phyloP scores from a whole-genome alignment of 208 protist genomes.

The Acanthamoeba triangularis region DNA sequence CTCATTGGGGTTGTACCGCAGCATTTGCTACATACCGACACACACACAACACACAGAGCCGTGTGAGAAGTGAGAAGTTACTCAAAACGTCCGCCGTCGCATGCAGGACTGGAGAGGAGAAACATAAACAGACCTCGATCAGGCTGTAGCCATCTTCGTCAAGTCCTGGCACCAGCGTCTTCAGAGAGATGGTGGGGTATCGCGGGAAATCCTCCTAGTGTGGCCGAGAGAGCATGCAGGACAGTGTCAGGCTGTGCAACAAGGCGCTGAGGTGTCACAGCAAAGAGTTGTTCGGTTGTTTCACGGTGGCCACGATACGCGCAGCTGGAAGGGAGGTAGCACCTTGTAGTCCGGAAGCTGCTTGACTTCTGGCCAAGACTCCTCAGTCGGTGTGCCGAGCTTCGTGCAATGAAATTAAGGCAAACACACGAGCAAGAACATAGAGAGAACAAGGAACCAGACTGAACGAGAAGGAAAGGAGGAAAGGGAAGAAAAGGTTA shows the following conservation, averaged over 20 bases:
- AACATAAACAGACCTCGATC: not conserved
- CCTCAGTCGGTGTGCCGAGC: slow-evolving; percentile 74
- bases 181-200: slow-evolving; percentile 32
- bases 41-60: not conserved
- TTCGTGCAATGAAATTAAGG: slow-evolving; percentile 66
- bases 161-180: slow-evolving; percentile 59
- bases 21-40: slow-evolving; percentile 12
- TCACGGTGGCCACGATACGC: not conserved
- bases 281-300: not conserved
- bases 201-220: slow-evolving; percentile 15
- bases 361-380: slow-evolving; percentile 49
- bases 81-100: not conserved
- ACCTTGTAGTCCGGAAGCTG: slow-evolving; percentile 75
- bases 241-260: not conserved
- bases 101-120: no score
- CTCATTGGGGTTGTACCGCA: slow-evolving; percentile 66
- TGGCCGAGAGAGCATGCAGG: not conserved
- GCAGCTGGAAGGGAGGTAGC: no score
- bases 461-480: not conserved
- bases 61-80: not conserved
- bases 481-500: not conserved
- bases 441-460: slow-evolving; percentile 77
- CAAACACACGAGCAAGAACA: slow-evolving; percentile 65
- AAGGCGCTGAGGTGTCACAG: not conserved
- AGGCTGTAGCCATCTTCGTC: slow-evolving; percentile 66